Conservation (phyloP, 2,329 filamentous ascomycete genomes). For the Ophiosphaerella narmari region DNA sequence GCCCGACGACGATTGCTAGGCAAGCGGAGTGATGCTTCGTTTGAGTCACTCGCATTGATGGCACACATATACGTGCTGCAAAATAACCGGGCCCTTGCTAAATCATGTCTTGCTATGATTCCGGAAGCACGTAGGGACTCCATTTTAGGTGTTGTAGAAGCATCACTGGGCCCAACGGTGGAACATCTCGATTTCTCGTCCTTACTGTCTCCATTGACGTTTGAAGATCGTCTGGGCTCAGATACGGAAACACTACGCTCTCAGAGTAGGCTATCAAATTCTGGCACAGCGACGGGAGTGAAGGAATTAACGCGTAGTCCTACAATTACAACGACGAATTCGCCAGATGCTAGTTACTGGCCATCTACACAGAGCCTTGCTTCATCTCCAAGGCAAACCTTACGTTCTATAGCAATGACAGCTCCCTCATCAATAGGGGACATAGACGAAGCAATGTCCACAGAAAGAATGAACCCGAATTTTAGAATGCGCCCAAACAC, state of each 20-base stretch:
- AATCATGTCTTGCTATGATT: constrained; percentile 27
- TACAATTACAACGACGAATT: not conserved
- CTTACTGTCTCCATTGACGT: constrained; percentile 7
- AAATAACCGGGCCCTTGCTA: constrained; percentile 25
- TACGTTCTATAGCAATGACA: not conserved
- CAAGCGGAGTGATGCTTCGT: constrained; percentile 26
- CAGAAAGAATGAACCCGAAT: not conserved
- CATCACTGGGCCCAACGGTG: constrained; percentile 16
- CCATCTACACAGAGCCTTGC: not conserved
- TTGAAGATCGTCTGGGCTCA: not conserved
- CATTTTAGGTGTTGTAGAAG: constrained; percentile 17
- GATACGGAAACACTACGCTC: constrained; percentile 6
- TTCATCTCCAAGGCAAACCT: not conserved
- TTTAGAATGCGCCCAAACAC: too few species aligned
- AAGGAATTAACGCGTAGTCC: not conserved
- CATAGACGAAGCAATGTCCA: not conserved
- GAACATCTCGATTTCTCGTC: constrained; percentile 28
- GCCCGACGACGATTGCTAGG: constrained; percentile 29
- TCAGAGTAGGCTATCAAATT: constrained; percentile 7
- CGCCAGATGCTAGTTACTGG: not conserved
- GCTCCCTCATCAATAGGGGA: not conserved
- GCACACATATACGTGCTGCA: constrained; percentile 29
- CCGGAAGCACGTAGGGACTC: constrained; percentile 17
- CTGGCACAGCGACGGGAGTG: not conserved
- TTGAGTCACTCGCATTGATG: constrained; percentile 37